phyloP scores from a whole-genome alignment of 164 flowering plant species.

The Kingdonia uniflora region DNA sequence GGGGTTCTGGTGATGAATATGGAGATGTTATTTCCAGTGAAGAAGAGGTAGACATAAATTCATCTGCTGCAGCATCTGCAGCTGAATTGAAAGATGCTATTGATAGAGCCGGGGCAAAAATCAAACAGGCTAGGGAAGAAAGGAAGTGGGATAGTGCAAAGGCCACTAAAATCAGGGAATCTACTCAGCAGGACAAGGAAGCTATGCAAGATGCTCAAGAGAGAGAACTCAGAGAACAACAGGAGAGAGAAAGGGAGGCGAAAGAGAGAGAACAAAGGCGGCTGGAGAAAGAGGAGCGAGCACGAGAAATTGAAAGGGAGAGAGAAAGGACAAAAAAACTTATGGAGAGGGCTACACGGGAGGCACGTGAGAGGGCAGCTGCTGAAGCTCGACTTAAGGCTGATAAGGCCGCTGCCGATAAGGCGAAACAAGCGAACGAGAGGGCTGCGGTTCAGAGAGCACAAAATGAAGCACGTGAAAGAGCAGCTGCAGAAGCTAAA shows the following conservation, averaged over 20 bases:
- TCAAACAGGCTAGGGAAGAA: slow-evolving; percentile 75
- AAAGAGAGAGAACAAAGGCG: slow-evolving; percentile 51
- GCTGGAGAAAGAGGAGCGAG: slow-evolving; percentile 45
- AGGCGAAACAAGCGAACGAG: slow-evolving; percentile 49
- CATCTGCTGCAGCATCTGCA: slow-evolving; percentile 66
- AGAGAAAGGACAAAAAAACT: slow-evolving; percentile 70
- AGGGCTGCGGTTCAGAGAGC: slow-evolving; percentile 85
- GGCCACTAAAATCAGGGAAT: slow-evolving; percentile 51
- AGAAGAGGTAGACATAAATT: slow-evolving; percentile 39
- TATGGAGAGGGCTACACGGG: slow-evolving; percentile 78
- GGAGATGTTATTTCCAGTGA: slow-evolving; percentile 41
- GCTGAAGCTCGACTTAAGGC: slow-evolving; percentile 58
- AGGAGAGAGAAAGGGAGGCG: slow-evolving; percentile 68
- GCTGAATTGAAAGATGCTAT: slow-evolving; percentile 78
- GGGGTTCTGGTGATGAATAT: slow-evolving; percentile 31
- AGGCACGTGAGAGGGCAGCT: slow-evolving; percentile 76
- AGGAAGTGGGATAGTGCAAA: slow-evolving; percentile 69
- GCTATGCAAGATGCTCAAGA: slow-evolving; percentile 33
- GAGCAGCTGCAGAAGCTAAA: slow-evolving; percentile 77
- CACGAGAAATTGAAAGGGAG: slow-evolving; percentile 37
- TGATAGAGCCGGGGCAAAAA: slow-evolving; percentile 89
- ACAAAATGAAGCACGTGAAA: slow-evolving; percentile 88
- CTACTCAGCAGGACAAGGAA: slow-evolving; percentile 33
- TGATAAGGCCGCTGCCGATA: slow-evolving; percentile 64
- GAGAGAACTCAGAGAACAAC: slow-evolving; percentile 40